Evolutionary conservation across 495 filamentous ascomycete genomes (phyloP), one percentile per base, ranked within the genome.

Genomic region (Penicillium argentinense): DNA sequence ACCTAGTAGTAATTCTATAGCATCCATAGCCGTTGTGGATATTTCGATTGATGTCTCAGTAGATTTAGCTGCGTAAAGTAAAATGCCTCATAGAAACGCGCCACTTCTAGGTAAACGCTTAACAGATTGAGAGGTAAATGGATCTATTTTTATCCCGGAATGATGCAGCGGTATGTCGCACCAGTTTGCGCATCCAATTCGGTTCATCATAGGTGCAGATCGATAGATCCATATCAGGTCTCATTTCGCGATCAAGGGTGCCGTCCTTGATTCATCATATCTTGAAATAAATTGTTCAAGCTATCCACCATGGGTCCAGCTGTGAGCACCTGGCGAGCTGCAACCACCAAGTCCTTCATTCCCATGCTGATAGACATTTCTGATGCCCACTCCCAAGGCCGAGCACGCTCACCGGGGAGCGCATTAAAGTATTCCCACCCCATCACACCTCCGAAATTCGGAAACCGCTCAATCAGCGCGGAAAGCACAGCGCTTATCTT

Each of bases 381-480:
- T 38, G 80, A 71, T 2, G 80, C 84, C 87, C 87, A 89, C 57
- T 78, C 70, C 85, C 84, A 89, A n/a, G 87, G 86, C 33, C 71
- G 64, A 38, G 61, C 66, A 22, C 58, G 60, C 9, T 69, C 81
- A 6, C 82, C 83, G 0, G 84, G 84, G 32, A 74, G 54, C 1
- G 77, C 73, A 66, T 90, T 90, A 59, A 86, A 92, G 54, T 89
- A 95, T 61, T 92, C 89, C 89, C 89, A 95, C 3, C 89, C 88
- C 82, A 87, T 87, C 0, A 91, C 81, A 2, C 89, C 88, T 6
- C 88, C 89, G 61, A 92, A 90, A 21, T 71, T 71, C 3, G 79
- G 77, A 45, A 79, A 87, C 45, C 64, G 66, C 27, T 74, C 61
- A 27, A 80, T 53, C 53, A 83, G 49, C 6, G 51, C 46, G 1